Evolutionary conservation across 495 filamentous ascomycete species (phyloP).

Genomic region (Penicillium diatomitis): DNA sequence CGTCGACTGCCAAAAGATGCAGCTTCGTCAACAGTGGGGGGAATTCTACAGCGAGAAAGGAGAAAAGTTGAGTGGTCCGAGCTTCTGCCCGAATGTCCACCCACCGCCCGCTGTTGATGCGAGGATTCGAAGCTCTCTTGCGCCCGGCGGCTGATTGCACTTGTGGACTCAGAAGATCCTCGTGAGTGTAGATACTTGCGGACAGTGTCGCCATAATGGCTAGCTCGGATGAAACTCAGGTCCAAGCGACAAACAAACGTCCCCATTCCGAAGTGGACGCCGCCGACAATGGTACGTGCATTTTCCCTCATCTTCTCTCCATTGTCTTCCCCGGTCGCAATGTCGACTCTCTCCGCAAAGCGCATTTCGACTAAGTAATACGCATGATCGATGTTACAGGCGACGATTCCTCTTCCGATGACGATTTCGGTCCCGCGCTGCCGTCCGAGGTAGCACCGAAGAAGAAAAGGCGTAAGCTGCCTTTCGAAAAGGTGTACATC

Average conservation of each 20-base stretch:
- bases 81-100: constrained; percentile 19
- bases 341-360: too few relatives aligned
- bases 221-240: constrained; percentile 15
- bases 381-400: constrained; percentile 7
- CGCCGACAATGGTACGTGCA: constrained; percentile 24
- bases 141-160: too few relatives aligned
- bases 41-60: constrained; percentile 13
- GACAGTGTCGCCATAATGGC: constrained; percentile 18
- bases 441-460: constrained; percentile 67
- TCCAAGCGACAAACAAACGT: constrained; percentile 19
- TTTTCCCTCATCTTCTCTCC: not conserved
- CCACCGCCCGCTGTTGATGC: constrained; percentile 22
- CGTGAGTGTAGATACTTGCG: not conserved
- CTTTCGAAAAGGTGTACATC: constrained; percentile 89
- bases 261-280: constrained; percentile 31
- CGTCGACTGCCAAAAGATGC: constrained; percentile 13
- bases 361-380: too few relatives aligned
- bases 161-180: too few relatives aligned
- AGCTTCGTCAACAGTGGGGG: constrained; percentile 24
- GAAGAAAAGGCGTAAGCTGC: constrained; percentile 85
- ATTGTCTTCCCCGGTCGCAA: too few relatives aligned
- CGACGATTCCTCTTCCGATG: constrained; percentile 68
- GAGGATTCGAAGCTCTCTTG: constrained; percentile 1
- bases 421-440: constrained; percentile 88
- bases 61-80: constrained; percentile 38